phyloP scores from a whole-genome alignment of 2,329 filamentous ascomycete genomes.

The Ceratocystis papillata region DNA sequence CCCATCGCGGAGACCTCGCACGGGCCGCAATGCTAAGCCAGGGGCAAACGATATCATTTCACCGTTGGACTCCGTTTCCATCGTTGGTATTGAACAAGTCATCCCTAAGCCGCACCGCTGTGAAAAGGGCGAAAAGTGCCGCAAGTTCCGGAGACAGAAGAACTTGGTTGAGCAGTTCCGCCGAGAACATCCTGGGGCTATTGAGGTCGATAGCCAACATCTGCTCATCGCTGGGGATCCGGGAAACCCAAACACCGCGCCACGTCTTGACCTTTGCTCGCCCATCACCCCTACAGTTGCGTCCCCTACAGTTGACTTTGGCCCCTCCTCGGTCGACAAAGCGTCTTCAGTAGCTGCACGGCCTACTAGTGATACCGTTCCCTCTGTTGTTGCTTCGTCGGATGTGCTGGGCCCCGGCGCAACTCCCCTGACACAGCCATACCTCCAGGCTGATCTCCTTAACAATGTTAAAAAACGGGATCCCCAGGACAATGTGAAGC shows the following conservation, averaged over 20 bases:
- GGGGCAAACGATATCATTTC: constrained; percentile 54
- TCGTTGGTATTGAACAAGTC: constrained; percentile 83
- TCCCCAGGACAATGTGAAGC: constrained; percentile 83
- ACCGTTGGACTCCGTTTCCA: constrained; percentile 74
- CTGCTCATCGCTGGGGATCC: constrained; percentile 70
- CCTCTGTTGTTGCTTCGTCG: constrained; percentile 81
- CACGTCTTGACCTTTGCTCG: constrained; percentile 24
- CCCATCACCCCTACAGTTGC: constrained; percentile 20
- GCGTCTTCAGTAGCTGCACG: neutral
- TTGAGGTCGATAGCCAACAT: constrained; percentile 42
- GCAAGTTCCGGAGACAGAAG: constrained; percentile 72
- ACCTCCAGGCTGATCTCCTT: constrained; percentile 61
- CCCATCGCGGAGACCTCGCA: constrained; percentile 15
- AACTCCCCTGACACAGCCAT: constrained; percentile 51
- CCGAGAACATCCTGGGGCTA: constrained; percentile 59
- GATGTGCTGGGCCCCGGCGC: constrained; percentile 67
- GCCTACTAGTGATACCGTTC: constrained; percentile 54
- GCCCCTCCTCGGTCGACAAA: constrained; percentile 37
- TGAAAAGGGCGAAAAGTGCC: constrained; percentile 74
- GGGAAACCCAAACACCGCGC: constrained; percentile 59
- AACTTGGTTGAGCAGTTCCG: constrained; percentile 63
- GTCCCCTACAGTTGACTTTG: constrained; percentile 16
- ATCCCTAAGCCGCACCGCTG: constrained; percentile 76
- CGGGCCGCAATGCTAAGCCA: constrained; percentile 29
- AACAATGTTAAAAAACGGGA: constrained; percentile 60